These are phyloP conservation scores for Colletotrichum tamarilloi DNA, from an alignment of 2,329 filamentous ascomycete genomes.

Conservation along the genomic window DNA sequence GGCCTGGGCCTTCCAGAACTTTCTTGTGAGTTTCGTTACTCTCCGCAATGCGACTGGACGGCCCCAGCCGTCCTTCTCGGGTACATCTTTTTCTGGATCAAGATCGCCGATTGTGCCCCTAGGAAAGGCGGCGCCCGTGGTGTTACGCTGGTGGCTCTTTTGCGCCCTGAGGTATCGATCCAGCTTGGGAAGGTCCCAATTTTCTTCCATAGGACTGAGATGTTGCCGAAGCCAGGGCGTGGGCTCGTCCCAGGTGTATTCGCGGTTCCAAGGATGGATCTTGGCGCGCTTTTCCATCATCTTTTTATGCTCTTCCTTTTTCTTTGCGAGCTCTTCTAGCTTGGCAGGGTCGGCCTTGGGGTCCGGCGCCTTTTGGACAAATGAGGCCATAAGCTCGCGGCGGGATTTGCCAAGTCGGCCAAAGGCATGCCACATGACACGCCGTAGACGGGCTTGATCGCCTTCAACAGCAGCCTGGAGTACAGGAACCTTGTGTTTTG, in stretches of 20 bases:
- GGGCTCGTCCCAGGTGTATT: constrained; percentile 6
- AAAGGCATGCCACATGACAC: constrained; percentile 61
- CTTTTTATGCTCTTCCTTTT: neutral
- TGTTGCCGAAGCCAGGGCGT: constrained; percentile 43
- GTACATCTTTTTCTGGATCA: constrained; percentile 50
- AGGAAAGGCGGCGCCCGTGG: constrained; percentile 42
- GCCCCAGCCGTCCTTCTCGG: constrained; percentile 61
- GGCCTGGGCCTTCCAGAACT: constrained; percentile 59
- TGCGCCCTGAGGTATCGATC: constrained; percentile 55
- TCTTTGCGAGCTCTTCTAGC: constrained; percentile 46
- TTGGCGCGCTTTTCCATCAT: constrained; percentile 22
- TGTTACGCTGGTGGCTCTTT: constrained; percentile 42
- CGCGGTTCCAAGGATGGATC: constrained; percentile 1
- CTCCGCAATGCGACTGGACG: constrained; percentile 53
- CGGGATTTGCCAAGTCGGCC: constrained; percentile 64
- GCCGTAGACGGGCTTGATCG: constrained; percentile 56
- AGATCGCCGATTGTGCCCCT: constrained; percentile 39
- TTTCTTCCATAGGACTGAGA: constrained; percentile 50
- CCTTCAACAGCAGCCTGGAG: constrained; percentile 67
- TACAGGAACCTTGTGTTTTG: constrained; percentile 48
- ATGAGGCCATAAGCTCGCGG: constrained; percentile 55
- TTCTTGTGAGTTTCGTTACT: constrained; percentile 54
- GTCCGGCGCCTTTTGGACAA: constrained; percentile 46
- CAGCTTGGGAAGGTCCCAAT: constrained; percentile 62
- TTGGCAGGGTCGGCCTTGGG: constrained; percentile 53